Evolutionary conservation across 2,329 filamentous ascomycete species (phyloP).

Genomic region (Meredithiella fracta): DNA sequence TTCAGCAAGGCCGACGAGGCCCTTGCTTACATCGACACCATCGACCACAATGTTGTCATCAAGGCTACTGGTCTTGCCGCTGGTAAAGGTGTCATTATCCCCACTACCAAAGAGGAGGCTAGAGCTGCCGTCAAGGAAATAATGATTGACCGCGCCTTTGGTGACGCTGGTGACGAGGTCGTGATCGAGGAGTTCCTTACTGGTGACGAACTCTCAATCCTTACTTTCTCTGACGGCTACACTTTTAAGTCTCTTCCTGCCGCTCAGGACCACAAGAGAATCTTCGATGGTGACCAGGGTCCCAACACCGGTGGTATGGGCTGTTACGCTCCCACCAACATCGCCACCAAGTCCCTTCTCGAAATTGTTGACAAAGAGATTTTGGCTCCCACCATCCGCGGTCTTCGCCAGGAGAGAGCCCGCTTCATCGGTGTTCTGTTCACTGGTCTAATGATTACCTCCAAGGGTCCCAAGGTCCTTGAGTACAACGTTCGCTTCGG

Average conservation of each 20-base stretch:
- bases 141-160: slow-evolving; percentile 80
- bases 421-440: slow-evolving; percentile 63
- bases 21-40: slow-evolving; percentile 52
- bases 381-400: slow-evolving; percentile 75
- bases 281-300: slow-evolving; percentile 75
- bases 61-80: slow-evolving; percentile 86
- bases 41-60: slow-evolving; percentile 67
- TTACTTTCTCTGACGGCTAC: slow-evolving; percentile 83
- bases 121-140: slow-evolving; percentile 69
- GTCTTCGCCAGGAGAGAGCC: slow-evolving; percentile 67
- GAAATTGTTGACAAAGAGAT: slow-evolving; percentile 64
- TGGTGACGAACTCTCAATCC: slow-evolving; percentile 80
- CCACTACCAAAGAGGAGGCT: slow-evolving; percentile 65
- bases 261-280: slow-evolving; percentile 92
- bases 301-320: slow-evolving; percentile 97
- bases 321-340: slow-evolving; percentile 81
- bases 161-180: slow-evolving; percentile 70
- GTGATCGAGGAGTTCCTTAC: slow-evolving; percentile 90
- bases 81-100: slow-evolving; percentile 90
- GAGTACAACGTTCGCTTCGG: slow-evolving; percentile 92
- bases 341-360: slow-evolving; percentile 59
- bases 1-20: slow-evolving; percentile 65
- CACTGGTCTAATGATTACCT: slow-evolving; percentile 87
- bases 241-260: slow-evolving; percentile 70
- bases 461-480: slow-evolving; percentile 60